A percentile compares a stretch with the other conserved stretches of the same genome.
Evolutionary conservation across 352 stramenopile species (phyloP).

Genomic region (Phytophthora macrochlamydospora): DNA sequence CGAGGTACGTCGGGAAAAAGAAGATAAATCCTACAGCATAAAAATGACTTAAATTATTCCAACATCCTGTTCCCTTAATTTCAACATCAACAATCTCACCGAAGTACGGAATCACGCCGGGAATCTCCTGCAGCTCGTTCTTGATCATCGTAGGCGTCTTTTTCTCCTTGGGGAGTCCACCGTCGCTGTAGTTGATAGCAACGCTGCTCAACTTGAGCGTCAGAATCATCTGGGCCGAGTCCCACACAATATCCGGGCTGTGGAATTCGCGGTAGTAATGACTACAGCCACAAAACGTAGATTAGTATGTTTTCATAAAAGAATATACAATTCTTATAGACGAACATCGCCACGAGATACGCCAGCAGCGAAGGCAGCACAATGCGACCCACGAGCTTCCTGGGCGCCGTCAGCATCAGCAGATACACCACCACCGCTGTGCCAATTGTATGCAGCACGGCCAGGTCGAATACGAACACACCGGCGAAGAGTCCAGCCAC

Average conservation of each 20-base stretch:
- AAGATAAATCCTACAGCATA: conserved; percentile 72
- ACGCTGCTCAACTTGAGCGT: conserved; percentile 84
- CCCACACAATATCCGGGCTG: conserved; percentile 82
- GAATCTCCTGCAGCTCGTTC: conserved; percentile 71
- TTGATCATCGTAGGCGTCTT: conserved; percentile 76
- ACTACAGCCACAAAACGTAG: conserved; percentile 26
- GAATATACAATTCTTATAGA: neutral
- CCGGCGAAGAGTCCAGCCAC: conserved; percentile 62
- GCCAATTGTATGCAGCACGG: conserved; percentile 74
- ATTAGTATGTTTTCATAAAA: neutral
- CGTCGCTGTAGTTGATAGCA: conserved; percentile 86
- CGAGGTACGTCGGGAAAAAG: conserved; percentile 89
- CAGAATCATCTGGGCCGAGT: conserved; percentile 87
- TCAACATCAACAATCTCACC: conserved; percentile 34
- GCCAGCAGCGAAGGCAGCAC: conserved; percentile 61
- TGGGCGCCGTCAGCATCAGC: conserved; percentile 70
- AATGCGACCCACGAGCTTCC: conserved; percentile 67
- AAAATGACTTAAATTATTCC: too few relatives aligned
- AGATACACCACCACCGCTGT: conserved; percentile 67
- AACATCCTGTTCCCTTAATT: too few relatives aligned
- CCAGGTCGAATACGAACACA: conserved; percentile 83
- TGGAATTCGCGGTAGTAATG: conserved; percentile 89
- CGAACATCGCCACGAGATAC: conserved; percentile 75
- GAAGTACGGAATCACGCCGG: conserved; percentile 73
- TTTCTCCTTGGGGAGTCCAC: conserved; percentile 67